A percentile compares a stretch with the other conserved stretches of the same genome.
These are phyloP conservation scores for Pythium aquatile DNA, from an alignment of 352 stramenopile species.

Conservation along the genomic window DNA sequence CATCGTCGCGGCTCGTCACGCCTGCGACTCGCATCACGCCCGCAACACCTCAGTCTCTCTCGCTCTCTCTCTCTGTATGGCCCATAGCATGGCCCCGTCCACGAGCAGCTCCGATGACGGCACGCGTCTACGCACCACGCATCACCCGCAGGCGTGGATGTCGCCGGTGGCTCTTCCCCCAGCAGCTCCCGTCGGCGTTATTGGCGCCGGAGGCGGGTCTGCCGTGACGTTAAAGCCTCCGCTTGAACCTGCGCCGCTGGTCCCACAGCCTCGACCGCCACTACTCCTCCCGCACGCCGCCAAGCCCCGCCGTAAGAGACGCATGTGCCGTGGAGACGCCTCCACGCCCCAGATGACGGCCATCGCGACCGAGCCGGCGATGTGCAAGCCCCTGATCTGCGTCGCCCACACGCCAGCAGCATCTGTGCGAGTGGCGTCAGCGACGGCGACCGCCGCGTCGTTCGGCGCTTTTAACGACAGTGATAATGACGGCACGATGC, in stretches of 20 bases:
- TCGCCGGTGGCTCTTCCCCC: background rate
- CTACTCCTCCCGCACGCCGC: background rate
- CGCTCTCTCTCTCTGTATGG: background rate
- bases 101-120: background rate
- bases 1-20: conserved; percentile 27
- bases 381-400: background rate
- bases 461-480: background rate
- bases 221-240: conserved; percentile 18
- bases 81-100: background rate
- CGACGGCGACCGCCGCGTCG: conserved; percentile 3
- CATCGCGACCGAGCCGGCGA: background rate
- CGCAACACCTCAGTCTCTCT: background rate
- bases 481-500: conserved; percentile 7
- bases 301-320: background rate
- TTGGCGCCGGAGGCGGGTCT: conserved; percentile 11
- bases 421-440: background rate
- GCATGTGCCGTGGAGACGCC: conserved; percentile 1
- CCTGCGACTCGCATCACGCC: conserved; percentile 1
- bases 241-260: conserved; percentile 8
- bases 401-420: background rate
- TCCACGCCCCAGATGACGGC: background rate
- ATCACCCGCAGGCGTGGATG: background rate
- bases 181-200: conserved; percentile 11
- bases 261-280: background rate
- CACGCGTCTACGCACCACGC: background rate